A percentile compares a stretch with the other conserved stretches of the same genome.
phyloP scores from a whole-genome alignment of 2,329 filamentous ascomycete species.

The Penicillium brasilianum region DNA sequence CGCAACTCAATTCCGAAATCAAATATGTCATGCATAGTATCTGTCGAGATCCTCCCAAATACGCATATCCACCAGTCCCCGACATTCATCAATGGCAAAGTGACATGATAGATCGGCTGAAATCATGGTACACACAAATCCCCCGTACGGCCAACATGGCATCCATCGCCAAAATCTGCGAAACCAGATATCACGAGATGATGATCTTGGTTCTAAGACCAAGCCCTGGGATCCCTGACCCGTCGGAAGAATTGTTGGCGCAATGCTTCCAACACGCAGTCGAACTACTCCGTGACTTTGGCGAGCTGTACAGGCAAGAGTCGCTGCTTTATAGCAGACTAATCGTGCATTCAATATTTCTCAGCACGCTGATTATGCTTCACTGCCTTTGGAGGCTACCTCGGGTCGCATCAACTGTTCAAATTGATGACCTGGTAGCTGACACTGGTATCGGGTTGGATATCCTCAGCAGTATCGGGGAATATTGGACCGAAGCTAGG shows the following conservation, averaged over 20 bases:
- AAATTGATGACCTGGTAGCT: constrained; percentile 48
- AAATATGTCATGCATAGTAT: constrained; percentile 63
- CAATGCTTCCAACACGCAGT: constrained; percentile 53
- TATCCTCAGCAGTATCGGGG: constrained; percentile 57
- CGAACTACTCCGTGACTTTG: constrained; percentile 49
- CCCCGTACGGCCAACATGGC: constrained; percentile 31
- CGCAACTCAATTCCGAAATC: constrained; percentile 60
- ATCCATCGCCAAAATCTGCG: constrained; percentile 41
- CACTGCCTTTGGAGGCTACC: constrained; percentile 58
- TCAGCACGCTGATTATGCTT: constrained; percentile 57
- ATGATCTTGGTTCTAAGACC: constrained; percentile 58
- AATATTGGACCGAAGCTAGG: constrained; percentile 57
- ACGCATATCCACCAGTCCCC: constrained; percentile 55
- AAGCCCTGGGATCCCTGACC: constrained; percentile 58
- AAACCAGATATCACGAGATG: constrained; percentile 55
- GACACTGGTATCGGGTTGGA: constrained; percentile 52
- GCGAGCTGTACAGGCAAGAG: constrained; percentile 52
- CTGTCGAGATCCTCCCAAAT: constrained; percentile 52
- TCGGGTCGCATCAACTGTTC: constrained; percentile 44
- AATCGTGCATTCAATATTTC: constrained; percentile 56
- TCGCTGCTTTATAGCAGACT: constrained; percentile 56
- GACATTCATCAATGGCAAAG: constrained; percentile 56
- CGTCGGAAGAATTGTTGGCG: constrained; percentile 47
- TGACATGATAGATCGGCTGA: constrained; percentile 48
- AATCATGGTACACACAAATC: constrained; percentile 48